Evolutionary conservation across 1,139 yeast genomes (phyloP).

Genomic region (Kluyveromyces sp.): DNA sequence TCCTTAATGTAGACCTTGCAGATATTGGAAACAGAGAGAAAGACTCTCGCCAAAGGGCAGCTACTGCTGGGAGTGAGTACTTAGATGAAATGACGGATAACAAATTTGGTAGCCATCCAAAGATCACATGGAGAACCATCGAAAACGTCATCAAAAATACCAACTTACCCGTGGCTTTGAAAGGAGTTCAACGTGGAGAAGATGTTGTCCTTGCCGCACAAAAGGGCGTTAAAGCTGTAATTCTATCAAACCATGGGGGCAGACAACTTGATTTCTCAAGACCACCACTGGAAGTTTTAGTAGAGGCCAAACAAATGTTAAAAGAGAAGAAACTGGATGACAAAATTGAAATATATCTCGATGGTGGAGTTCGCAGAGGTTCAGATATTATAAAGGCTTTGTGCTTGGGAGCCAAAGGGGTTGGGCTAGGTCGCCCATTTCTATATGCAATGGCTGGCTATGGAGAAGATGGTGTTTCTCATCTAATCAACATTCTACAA

Average conservation of each 20-base stretch:
- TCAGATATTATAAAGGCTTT: slow-evolving; percentile 56
- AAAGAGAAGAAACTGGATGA: slow-evolving; percentile 35
- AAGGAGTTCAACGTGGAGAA: slow-evolving; percentile 59
- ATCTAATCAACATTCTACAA: slow-evolving; percentile 64
- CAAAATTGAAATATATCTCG: slow-evolving; percentile 37
- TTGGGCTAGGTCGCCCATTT: slow-evolving; percentile 63
- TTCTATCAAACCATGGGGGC: slow-evolving; percentile 63
- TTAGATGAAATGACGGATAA: slow-evolving; percentile 42
- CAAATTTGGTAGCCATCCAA: slow-evolving; percentile 39
- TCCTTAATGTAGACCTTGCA: slow-evolving; percentile 84
- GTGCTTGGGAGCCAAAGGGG: slow-evolving; percentile 64
- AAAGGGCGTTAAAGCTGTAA: slow-evolving; percentile 61
- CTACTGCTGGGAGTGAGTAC: slow-evolving; percentile 63
- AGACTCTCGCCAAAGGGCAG: slow-evolving; percentile 57
- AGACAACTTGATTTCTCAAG: slow-evolving; percentile 56
- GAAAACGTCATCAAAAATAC: slow-evolving; percentile 34
- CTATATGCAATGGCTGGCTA: slow-evolving; percentile 58
- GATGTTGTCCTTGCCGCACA: slow-evolving; percentile 56
- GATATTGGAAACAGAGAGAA: slow-evolving; percentile 80
- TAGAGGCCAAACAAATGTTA: slow-evolving; percentile 49
- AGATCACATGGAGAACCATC: slow-evolving; percentile 42
- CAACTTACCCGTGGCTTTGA: slow-evolving; percentile 44
- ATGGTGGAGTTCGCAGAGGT: slow-evolving; percentile 50
- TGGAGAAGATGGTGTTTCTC: slow-evolving; percentile 65
- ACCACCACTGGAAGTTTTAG: slow-evolving; percentile 56